Evolutionary conservation across 116 monocot species (phyloP).

Genomic region (Cymodocea nodosa): DNA sequence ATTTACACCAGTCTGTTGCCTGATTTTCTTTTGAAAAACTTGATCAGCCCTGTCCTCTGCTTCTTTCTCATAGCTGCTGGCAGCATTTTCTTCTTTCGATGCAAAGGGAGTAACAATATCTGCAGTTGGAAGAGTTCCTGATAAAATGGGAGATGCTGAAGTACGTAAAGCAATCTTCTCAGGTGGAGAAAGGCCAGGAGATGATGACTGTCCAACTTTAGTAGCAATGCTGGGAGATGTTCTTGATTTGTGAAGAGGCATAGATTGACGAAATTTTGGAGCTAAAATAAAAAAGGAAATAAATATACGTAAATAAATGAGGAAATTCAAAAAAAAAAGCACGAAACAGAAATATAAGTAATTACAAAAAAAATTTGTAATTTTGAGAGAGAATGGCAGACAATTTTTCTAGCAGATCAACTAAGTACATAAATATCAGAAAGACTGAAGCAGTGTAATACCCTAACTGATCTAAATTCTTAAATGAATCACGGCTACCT

Average conservation of each 20-base stretch:
- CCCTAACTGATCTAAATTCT: background rate
- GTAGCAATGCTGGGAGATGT: constrained; percentile 23
- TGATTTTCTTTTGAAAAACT: constrained; percentile 13
- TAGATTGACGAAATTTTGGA: constrained; percentile 35
- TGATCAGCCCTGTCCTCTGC: constrained; percentile 14
- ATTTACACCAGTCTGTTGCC: constrained; percentile 5
- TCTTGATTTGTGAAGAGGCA: constrained; percentile 36
- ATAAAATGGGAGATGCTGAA: constrained; percentile 21
- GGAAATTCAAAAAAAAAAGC: background rate
- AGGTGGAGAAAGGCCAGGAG: constrained; percentile 46
- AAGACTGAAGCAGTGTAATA: background rate
- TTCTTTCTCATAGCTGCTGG: constrained; percentile 44
- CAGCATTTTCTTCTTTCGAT: constrained; percentile 35
- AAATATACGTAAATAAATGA: background rate
- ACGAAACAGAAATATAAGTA: background rate
- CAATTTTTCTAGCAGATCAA: too few relatives aligned
- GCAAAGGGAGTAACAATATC: constrained; percentile 28
- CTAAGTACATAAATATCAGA: too few relatives aligned
- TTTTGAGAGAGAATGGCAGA: too few relatives aligned
- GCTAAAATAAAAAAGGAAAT: constrained; percentile 15
- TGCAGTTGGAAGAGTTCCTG: constrained; percentile 16
- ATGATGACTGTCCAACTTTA: constrained; percentile 28
- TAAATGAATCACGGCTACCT: constrained; percentile 21
- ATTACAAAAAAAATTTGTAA: too few relatives aligned
- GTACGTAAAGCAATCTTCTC: constrained; percentile 27